Base-by-base conservation (phyloP, 1,139 yeast species). In the Lodderomyces margitis region DNA sequence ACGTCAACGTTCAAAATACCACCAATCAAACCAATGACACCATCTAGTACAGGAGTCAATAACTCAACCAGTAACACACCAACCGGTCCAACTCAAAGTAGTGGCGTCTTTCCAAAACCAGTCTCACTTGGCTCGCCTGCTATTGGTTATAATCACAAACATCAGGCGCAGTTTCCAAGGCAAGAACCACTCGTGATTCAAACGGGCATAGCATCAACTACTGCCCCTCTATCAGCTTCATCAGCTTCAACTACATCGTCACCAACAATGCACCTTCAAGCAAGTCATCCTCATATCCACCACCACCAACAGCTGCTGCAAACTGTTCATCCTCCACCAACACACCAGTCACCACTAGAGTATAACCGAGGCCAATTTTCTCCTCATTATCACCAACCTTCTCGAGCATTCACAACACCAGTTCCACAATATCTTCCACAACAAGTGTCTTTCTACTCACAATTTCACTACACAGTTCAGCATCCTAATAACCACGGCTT, bases 311-410 rank as follows among this genome's bases (percentile, higher is more conserved):
- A 21, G 21, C 42, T 10, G 19, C 32, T n/a, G 15, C 32, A 14
- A 28, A 4, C 32, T 15, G n/a, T 11, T 9, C 19, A 17, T 3
- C 19, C n/a, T 4, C 32, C 32, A 15, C 17, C 32, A 5, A 15
- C 32, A 20, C 21, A 12, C 5, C 50, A 43, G 17, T 35, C 42
- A n/a, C 39, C 44, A 32, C 37, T 37, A 21, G 36, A 31, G 34
- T 42, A 42, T 31, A 28, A 28, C 12, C 19, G 17, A 3, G 17
- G n/a, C 5, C 32, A 28, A 3, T 9, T 9, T 8, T 15, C 46
- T 9, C 44, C 40, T 37, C 57, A 54, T 34, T 52, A 55, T n/a
- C 50, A 45, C 30, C 53, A 44, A 24, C 44, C 38, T 20, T 41
- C 24, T 21, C 41, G 35, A 36, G 21, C 37, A 6, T 12, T 4